Base-by-base conservation (phyloP, 106 monocot species). In the Gastrodia elata region DNA sequence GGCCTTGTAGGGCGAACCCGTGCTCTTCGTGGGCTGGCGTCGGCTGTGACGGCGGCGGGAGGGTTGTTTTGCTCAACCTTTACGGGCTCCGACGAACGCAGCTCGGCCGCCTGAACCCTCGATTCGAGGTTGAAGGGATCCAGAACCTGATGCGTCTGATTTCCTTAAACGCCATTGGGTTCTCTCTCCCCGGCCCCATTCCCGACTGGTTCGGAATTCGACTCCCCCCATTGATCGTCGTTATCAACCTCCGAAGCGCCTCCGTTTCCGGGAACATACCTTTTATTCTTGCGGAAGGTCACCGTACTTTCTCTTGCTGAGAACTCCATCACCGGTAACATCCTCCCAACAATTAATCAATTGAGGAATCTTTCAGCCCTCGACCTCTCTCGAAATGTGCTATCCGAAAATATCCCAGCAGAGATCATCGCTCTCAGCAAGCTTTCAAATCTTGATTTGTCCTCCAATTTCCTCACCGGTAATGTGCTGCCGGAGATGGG, bases 21-120 rank as follows among this genome's bases (percentile, higher is more conserved):
- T 94, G 94, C 79, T 8, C 74, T 16, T 14, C 73, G 38, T 94
- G 94, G 94, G n/a, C 73, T 2, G 94, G 94, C 13, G 86, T 94
- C 70, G 14, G 22, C 14, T 94, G 91, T 83, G 55, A 34, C 18
- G 5, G 0, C 28, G 89, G 91, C 55, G 80, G 84, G 18, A 52
- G 87, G 22, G 87, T 91, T 56, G 68, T 70, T 1, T 8, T 24
- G 39, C 58, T 91, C 38, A 27, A 76, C 70, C 30, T 91, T 48
- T 74, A 80, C 58, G 49, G 78, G 39, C 74, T 87, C 69, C 77
- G 73, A 4, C 87, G 80, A 15, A 91, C 86, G 24, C 68, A 84
- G 30, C 52, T 74, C 33, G 90, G 82, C 30, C 80, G 73, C 6
- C 65, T 42, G 40, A 55, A 44, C 71, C 87, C 87, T 1, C 73